These are phyloP conservation scores for Phytophthora constricta DNA, from an alignment of 352 stramenopile genomes.

Conservation along the genomic window DNA sequence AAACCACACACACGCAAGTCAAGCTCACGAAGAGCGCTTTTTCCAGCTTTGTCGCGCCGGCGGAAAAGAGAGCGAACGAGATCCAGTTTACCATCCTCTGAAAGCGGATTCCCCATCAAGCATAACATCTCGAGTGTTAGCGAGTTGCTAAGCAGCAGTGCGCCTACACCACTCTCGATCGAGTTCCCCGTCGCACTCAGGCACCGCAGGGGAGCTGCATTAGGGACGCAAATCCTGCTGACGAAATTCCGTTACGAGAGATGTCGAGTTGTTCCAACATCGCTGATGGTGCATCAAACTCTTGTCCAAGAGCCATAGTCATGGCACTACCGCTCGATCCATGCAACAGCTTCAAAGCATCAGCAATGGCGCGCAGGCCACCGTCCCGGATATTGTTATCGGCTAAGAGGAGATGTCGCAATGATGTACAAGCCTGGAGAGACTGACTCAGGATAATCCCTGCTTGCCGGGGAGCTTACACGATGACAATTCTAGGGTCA, in stretches of 20 bases:
- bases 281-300: neutral
- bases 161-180: constrained; percentile 40
- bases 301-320: neutral
- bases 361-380: constrained; percentile 53
- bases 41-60: constrained; percentile 25
- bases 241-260: constrained; percentile 54
- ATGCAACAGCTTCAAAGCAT: constrained; percentile 44
- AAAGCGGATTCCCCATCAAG: constrained; percentile 44
- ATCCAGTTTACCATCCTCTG: constrained; percentile 43
- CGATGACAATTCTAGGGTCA: constrained; percentile 53
- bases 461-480: constrained; percentile 59
- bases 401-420: constrained; percentile 46
- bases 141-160: constrained; percentile 31
- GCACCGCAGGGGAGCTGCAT: constrained; percentile 24
- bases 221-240: constrained; percentile 39
- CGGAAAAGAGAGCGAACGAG: constrained; percentile 42
- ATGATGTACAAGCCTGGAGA: constrained; percentile 36
- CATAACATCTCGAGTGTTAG: constrained; percentile 37
- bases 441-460: constrained; percentile 71
- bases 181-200: constrained; percentile 42
- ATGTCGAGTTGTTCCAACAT: constrained; percentile 53
- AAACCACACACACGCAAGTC: constrained; percentile 46
- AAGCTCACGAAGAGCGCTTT: constrained; percentile 33
- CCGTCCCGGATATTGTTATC: constrained; percentile 67
- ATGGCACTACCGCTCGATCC: constrained; percentile 13